Evolutionary conservation across 805 yeast species (phyloP), one percentile per base, ranked within the genome.

Genomic region (Naumovozyma castellii): DNA sequence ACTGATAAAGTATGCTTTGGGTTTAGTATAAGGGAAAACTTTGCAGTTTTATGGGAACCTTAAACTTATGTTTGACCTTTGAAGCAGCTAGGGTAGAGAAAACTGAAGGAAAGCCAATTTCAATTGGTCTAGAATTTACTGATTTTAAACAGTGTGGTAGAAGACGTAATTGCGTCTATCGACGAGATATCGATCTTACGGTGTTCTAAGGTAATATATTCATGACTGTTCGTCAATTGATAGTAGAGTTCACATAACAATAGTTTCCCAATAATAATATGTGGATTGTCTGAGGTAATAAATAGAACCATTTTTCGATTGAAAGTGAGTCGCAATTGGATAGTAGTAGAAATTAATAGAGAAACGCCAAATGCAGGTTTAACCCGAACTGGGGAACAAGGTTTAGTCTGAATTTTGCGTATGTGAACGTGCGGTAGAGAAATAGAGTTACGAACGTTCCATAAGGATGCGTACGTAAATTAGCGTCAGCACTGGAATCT

Each of bases 1-100:
- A 33, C 40, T 32, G 14, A 34, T n/a, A 18, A 32, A 36, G 32
- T 31, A 36, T 2, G 43, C 34, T 18, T 40, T 36, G 4, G 35
- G 33, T 5, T 16, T 32, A 5, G 19, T 32, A 17, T 36, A 40
- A 5, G 34, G n/a, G 34, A 29, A 40, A 36, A 14, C 19, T 27
- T 3, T 14, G 5, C n/a, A 40, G 14, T 15, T 9, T 18, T 9
- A 40, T 30, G 6, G 18, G 17, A 6, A 37, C 43, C 28, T 8
- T 12, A 22, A 8, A 22, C 10, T 8, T 22, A 12, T 22, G 28
- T 22, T 8, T n/a, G n/a, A n/a, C n/a, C n/a, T n/a, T n/a, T n/a
- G n/a, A n/a, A n/a, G n/a, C n/a, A n/a, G n/a, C n/a, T n/a, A n/a
- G n/a, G n/a, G n/a, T 12, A 22, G 28, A 22, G 28, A 8, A 22